phyloP scores from a whole-genome alignment of 371 early-diverging fungal species.

The Mucor plumbeus region DNA sequence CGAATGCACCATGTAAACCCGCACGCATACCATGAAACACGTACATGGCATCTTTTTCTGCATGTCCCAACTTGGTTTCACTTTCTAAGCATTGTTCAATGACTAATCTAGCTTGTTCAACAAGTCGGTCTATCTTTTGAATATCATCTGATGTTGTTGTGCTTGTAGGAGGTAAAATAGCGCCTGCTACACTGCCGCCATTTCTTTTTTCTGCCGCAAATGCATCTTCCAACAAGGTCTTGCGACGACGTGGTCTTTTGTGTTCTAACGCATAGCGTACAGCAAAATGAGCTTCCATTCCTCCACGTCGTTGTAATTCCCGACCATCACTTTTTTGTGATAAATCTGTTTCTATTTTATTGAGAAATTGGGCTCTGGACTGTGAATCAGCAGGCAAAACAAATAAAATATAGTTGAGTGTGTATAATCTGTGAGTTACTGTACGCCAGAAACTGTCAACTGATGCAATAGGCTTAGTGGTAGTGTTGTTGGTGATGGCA shows the following conservation, averaged over 20 bases:
- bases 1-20: conserved; percentile 41
- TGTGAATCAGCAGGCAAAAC: conserved; percentile 44
- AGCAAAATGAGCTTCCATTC: conserved; percentile 50
- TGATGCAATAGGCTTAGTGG: not conserved
- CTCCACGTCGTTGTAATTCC: conserved; percentile 40
- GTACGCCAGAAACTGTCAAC: conserved; percentile 41
- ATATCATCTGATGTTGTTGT: conserved; percentile 1
- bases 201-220: conserved; percentile 37
- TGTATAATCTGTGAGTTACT: conserved; percentile 50
- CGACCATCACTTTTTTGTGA: conserved; percentile 32
- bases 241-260: conserved; percentile 20
- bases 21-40: conserved; percentile 53
- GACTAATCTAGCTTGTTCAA: conserved; percentile 41
- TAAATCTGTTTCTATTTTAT: conserved; percentile 30
- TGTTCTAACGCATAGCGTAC: conserved; percentile 46
- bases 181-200: conserved; percentile 28
- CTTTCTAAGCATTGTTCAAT: conserved; percentile 54
- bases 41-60: conserved; percentile 60
- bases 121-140: conserved; percentile 14
- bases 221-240: conserved; percentile 34
- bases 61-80: conserved; percentile 48
- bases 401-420: conserved; percentile 50
- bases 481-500: not conserved
- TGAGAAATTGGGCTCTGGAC: conserved; percentile 35
- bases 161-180: conserved; percentile 12